phyloP scores from a whole-genome alignment of 139 green algal genomes.

The Volvox africanus region DNA sequence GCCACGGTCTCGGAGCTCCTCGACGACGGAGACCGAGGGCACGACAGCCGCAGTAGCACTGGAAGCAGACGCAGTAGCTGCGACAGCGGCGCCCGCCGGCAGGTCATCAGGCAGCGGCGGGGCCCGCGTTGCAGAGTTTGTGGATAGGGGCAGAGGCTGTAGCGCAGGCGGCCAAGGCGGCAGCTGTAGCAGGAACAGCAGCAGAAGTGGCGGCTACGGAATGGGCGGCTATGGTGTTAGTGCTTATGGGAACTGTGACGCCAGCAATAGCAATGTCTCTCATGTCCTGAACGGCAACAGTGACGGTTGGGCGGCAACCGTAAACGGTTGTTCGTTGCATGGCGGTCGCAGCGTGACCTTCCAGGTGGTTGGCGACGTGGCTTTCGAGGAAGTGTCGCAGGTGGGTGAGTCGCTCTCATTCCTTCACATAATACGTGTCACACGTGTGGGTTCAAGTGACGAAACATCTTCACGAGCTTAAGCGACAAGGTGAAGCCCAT shows the following conservation, averaged over 20 bases:
- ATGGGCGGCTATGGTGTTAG: background rate
- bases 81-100: too few relatives aligned
- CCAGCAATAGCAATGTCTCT: background rate
- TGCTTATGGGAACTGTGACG: background rate
- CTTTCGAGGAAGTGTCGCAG: conserved; percentile 75
- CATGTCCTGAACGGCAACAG: background rate
- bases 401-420: background rate
- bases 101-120: too few relatives aligned
- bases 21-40: too few relatives aligned
- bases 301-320: background rate
- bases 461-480: too few relatives aligned
- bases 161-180: background rate
- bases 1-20: background rate
- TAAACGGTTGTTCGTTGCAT: background rate
- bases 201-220: background rate
- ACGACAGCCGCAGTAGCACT: background rate
- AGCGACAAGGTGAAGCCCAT: too few relatives aligned
- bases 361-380: conserved; percentile 93
- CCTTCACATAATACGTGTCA: too few relatives aligned
- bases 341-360: conserved; percentile 57
- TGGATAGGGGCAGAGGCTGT: background rate
- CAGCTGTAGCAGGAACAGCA: conserved; percentile 5
- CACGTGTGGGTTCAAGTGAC: too few relatives aligned
- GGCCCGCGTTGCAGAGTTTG: too few relatives aligned
- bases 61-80: too few relatives aligned